These are phyloP conservation scores for Daldinia childiae DNA, from an alignment of 495 filamentous ascomycete species.

Conservation along the genomic window DNA sequence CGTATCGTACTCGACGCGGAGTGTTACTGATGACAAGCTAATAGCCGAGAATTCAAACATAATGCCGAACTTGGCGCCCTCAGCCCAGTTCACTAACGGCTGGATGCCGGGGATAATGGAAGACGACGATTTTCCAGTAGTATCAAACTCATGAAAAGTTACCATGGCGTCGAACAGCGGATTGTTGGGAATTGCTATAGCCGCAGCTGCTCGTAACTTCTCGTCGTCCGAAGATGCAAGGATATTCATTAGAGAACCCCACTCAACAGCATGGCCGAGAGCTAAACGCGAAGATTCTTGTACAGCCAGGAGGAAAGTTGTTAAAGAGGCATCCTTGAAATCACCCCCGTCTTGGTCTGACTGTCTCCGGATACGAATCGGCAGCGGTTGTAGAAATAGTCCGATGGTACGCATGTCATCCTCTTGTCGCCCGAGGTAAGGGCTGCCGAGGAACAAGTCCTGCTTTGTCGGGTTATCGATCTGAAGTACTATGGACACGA, in stretches of 20 bases:
- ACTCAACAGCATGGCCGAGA: not conserved
- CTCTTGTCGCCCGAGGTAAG: not conserved
- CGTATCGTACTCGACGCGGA: not conserved
- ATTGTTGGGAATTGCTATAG: not conserved
- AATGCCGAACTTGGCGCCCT: not conserved
- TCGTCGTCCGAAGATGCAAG: not conserved
- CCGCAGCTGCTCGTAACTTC: not conserved
- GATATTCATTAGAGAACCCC: not conserved
- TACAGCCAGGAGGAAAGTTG: not conserved
- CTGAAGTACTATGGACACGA: not conserved
- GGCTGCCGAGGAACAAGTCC: not conserved
- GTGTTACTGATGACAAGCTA: not conserved
- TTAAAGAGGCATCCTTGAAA: not conserved
- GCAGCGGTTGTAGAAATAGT: not conserved
- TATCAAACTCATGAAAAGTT: not conserved
- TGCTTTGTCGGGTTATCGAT: not conserved
- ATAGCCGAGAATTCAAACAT: not conserved
- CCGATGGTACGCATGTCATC: not conserved
- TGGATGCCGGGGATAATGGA: not conserved
- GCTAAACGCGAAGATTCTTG: not conserved
- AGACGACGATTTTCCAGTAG: not conserved
- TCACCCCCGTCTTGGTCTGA: not conserved
- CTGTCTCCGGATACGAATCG: not conserved
- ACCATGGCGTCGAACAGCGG: constrained; percentile 2
- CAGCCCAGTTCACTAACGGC: not conserved